These are phyloP conservation scores for Eremochloa ophiuroides DNA, from an alignment of 176 grass and related monocot species.

Conservation along the genomic window DNA sequence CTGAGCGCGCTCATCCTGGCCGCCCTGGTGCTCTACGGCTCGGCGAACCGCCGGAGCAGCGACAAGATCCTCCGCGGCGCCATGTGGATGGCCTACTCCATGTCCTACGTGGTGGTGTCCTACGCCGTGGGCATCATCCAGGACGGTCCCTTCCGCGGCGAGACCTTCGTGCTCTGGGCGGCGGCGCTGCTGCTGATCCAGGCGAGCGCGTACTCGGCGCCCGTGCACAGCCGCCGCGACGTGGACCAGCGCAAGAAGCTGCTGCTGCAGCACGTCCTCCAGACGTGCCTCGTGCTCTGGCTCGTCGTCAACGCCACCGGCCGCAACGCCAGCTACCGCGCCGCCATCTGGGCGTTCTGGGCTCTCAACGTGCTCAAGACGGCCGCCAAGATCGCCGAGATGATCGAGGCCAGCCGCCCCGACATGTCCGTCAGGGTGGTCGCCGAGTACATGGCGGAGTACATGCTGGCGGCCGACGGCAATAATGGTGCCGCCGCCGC, in stretches of 20 bases:
- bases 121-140: constrained; percentile 58
- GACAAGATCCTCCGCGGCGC: no score
- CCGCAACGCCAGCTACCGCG: constrained; percentile 39
- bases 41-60: constrained; percentile 13
- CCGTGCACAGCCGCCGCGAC: constrained; percentile 48
- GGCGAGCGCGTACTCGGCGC: constrained; percentile 36
- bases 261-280: no score
- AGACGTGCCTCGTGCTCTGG: constrained; percentile 40
- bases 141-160: constrained; percentile 46
- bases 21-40: constrained; percentile 39
- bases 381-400: constrained; percentile 39
- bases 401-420: constrained; percentile 38
- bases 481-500: neutral
- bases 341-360: constrained; percentile 43
- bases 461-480: no score
- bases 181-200: constrained; percentile 44
- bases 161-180: constrained; percentile 58
- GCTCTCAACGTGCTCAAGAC: constrained; percentile 49
- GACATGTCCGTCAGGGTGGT: constrained; percentile 43
- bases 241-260: constrained; percentile 51
- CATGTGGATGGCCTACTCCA: constrained; percentile 55
- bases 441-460: constrained; percentile 67
- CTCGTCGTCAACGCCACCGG: constrained; percentile 33
- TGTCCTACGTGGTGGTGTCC: constrained; percentile 54
- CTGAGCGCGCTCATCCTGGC: constrained; percentile 48